Conservation (phyloP, 2,329 filamentous ascomycete species). For the Didymella arachidicola region DNA sequence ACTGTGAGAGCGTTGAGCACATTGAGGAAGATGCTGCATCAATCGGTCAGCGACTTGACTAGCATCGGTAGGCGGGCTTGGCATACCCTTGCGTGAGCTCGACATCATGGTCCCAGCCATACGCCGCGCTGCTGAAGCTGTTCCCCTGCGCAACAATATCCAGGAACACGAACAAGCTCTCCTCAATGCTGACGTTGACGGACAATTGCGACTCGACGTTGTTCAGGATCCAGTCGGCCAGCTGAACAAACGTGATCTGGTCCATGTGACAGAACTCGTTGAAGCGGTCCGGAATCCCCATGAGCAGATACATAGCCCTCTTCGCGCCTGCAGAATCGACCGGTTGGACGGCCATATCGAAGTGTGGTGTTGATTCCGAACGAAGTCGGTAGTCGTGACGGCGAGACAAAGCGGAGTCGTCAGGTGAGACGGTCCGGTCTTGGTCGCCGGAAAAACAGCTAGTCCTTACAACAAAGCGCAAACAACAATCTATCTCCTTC, state of each 20-base stretch:
- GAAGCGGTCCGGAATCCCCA: constrained; percentile 48
- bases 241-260: constrained; percentile 48
- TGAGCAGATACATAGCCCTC: constrained; percentile 43
- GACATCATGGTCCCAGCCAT: constrained; percentile 47
- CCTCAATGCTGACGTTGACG: constrained; percentile 46
- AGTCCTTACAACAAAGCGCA: constrained; percentile 9
- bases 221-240: constrained; percentile 50
- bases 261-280: constrained; percentile 50
- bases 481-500: constrained; percentile 4
- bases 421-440: constrained; percentile 20
- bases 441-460: constrained; percentile 20
- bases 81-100: constrained; percentile 47
- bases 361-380: constrained; percentile 9
- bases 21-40: constrained; percentile 46
- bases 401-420: constrained; percentile 20
- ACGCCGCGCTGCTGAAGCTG: constrained; percentile 44
- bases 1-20: constrained; percentile 45
- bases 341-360: constrained; percentile 32
- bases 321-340: constrained; percentile 37
- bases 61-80: constrained; percentile 16
- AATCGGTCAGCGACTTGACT: constrained; percentile 24
- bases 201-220: constrained; percentile 43
- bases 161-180: constrained; percentile 49
- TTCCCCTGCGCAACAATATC: constrained; percentile 50
- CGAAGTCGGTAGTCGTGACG: constrained; percentile 1